Evolutionary conservation across 768 basidiomycete species (phyloP), one percentile per base, ranked within the genome.

Genomic region (Pleurotus tuoliensis): DNA sequence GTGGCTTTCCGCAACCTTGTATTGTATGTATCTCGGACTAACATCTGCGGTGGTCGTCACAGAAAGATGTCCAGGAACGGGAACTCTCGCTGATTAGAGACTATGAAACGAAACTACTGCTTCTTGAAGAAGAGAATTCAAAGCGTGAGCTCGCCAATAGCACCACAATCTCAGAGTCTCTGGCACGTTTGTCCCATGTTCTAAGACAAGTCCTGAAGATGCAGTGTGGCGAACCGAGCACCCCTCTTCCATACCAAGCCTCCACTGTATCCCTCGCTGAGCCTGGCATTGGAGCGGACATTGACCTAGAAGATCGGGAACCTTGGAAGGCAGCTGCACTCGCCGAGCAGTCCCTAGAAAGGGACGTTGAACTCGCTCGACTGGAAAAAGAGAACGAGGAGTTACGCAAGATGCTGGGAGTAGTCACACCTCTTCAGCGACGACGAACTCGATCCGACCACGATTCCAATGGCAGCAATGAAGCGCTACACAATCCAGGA

Each of bases 21-120:
- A 20, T 20, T 20, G 55, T 44, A 41, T 54, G 24, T 22, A 45
- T 56, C 27, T 53, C n/a, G 11, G 39, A 16, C 12, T 30, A 13
- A 27, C 15, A 13, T 5, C 24, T 18, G 7, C 15, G 12, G 16
- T 9, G 11, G 16, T 37, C 15, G 24, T 3, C 12, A 16, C 64
- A 98, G 94, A 86, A 92, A 75, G 90, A 94, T 57, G 88, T 95
- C 0, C 95, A 98, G 71, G 88, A 92, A 69, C 90, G 90, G 64
- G 94, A 98, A 67, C 81, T 98, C 8, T 82, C 92, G 0, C 73
- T 97, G 40, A 88, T 94, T 55, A 87, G 91, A 2, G 93, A 97
- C 62, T 97, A 95, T 70, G 95, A 98, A 68, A 81, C 86, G 18
- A 82, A 89, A 60, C 76, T 99, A n/a, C 75, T 92, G 43, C 80